Conservation (phyloP, 139 green algal species). For the Trebouxia sp. region DNA sequence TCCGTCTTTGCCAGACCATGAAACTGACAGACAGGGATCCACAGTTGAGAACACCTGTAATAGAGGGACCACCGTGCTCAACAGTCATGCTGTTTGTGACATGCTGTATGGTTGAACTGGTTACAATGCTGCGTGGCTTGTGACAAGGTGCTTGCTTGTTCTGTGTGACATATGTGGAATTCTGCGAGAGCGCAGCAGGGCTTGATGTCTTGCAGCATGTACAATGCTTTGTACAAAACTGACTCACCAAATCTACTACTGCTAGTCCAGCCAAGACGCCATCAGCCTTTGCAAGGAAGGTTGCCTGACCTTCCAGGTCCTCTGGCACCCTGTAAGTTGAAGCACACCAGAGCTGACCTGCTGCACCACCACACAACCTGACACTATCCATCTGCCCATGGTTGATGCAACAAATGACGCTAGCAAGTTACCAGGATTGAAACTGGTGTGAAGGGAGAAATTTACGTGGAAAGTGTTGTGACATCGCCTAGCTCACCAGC, state of each 20-base stretch:
- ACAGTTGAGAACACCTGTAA: constrained; percentile 76
- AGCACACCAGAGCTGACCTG: neutral
- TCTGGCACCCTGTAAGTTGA: constrained; percentile 69
- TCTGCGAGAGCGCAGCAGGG: neutral
- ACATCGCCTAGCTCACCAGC: constrained; percentile 85
- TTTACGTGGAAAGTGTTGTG: constrained; percentile 84
- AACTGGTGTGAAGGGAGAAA: no score
- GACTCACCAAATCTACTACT: constrained; percentile 68
- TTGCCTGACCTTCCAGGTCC: constrained; percentile 66
- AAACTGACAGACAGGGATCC: constrained; percentile 74
- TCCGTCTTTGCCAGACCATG: constrained; percentile 58
- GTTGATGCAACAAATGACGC: no score
- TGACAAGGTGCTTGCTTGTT: no score
- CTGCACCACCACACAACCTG: neutral
- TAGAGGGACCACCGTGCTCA: neutral
- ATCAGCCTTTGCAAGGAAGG: constrained; percentile 91
- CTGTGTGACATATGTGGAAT: no score
- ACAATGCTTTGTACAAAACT: neutral
- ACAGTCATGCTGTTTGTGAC: neutral
- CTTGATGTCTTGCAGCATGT: neutral
- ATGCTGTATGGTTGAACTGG: no score
- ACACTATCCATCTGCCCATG: no score
- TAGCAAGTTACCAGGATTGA: no score
- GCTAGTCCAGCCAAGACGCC: constrained; percentile 88
- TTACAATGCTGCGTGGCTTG: no score